Conservation (phyloP, 2,329 filamentous ascomycete species). For the Colletotrichum karsti region DNA sequence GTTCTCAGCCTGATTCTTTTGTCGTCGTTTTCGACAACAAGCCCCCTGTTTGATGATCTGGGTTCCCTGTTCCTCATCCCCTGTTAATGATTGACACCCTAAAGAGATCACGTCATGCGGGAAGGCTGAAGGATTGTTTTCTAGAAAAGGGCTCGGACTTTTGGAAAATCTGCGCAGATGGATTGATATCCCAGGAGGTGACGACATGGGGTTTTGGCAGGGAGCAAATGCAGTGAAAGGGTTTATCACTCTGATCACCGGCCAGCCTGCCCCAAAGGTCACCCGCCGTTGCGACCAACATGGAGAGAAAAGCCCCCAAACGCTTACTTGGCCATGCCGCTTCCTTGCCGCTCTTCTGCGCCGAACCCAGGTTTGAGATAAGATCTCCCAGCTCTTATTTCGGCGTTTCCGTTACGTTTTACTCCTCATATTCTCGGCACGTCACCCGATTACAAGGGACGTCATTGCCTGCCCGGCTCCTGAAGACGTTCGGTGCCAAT, state of each 20-base stretch:
- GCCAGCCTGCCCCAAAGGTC: background rate
- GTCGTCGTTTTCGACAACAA: too few relatives aligned
- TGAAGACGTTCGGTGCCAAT: background rate
- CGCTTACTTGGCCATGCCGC: background rate
- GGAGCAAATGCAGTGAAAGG: background rate
- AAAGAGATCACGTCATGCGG: background rate
- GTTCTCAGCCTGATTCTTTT: too few relatives aligned
- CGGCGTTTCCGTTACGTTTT: background rate
- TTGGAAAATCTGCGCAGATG: background rate
- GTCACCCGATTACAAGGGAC: background rate
- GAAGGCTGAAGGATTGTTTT: background rate
- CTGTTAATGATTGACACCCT: background rate
- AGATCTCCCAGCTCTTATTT: background rate
- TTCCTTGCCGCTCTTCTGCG: background rate
- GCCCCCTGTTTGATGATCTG: too few relatives aligned
- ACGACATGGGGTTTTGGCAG: background rate
- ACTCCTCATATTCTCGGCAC: background rate
- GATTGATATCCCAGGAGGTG: background rate
- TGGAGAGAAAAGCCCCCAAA: background rate
- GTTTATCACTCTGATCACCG: background rate
- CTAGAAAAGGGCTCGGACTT: background rate
- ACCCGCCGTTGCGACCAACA: background rate
- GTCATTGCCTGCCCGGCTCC: background rate
- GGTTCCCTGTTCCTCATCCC: too few relatives aligned
- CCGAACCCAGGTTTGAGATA: background rate